Base-by-base conservation (phyloP, 305 asterid species). In the Fraxinus ornus region DNA sequence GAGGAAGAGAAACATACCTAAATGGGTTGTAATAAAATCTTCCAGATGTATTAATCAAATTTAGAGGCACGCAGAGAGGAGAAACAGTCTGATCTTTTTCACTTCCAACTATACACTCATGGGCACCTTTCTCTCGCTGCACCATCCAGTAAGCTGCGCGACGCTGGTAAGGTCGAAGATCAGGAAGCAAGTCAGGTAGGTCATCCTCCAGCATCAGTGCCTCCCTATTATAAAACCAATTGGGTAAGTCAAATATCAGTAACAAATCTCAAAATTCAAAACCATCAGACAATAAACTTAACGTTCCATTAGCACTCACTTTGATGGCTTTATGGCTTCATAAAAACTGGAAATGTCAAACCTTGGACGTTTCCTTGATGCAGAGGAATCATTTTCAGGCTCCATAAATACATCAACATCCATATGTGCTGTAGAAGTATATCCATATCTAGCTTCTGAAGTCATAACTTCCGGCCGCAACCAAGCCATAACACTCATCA, bases 81-180 rank as follows among this genome's bases (percentile, higher is more conserved):
- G 94, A 86, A 88, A 86, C 85, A 77, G 84, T 84, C 83, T 79
- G 89, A 87, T 86, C 88, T 80, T 79, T 88, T 78, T 86, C 91
- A 82, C 84, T 84, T 83, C 89, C 91, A 81, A 75, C 86, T 32
- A 85, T 79, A 73, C 83, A 47, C 68, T 84, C 91, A 68, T 83
- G 74, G 83, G 76, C 90, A 86, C 91, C 91, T 89, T 89, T 93
- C 89, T 96, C 99, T 81, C 98, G 90, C 84, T 88, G 94, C 80
- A 96, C 89, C 99, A 96, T 96, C 99, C 99, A 96, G 87, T 89
- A 88, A 86, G 94, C 97, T 81, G 99, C 99, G 86, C 99, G 98
- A 1, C 93, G 92, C 87, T 96, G 99, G 89, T 94, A 96, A 26
- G 99, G 98, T 76, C 99, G 90, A 89, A 94, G 98, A 86, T 93